Evolutionary conservation across 306 rosid species (phyloP).

Genomic region (Dryas drummondii): DNA sequence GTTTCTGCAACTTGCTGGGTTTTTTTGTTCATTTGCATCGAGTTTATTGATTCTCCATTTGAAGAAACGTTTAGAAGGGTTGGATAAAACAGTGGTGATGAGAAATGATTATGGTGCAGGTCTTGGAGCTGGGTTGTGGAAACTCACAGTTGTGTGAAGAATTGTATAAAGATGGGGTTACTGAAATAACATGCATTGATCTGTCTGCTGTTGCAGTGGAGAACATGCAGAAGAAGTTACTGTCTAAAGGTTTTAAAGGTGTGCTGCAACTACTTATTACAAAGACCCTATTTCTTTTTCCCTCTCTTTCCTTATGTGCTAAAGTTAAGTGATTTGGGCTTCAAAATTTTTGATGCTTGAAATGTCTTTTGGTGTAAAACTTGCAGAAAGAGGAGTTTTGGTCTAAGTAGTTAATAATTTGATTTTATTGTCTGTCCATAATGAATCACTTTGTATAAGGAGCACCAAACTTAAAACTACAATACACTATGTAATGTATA

Average conservation of each 20-base stretch:
- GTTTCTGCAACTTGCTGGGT: background rate
- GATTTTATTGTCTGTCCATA: too few relatives aligned
- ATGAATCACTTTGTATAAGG: background rate
- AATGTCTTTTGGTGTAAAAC: background rate
- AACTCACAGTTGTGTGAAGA: slow-evolving; percentile 80
- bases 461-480: background rate
- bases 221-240: slow-evolving; percentile 66
- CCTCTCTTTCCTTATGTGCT: background rate
- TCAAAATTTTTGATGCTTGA: background rate
- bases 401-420: background rate
- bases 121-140: slow-evolving; percentile 92
- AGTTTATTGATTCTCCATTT: background rate
- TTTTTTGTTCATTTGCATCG: background rate
- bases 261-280: slow-evolving; percentile 7
- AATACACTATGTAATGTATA: too few relatives aligned
- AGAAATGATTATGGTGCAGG: slow-evolving; percentile 38
- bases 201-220: slow-evolving; percentile 78
- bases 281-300: background rate
- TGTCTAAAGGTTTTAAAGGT: slow-evolving; percentile 65
- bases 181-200: slow-evolving; percentile 79
- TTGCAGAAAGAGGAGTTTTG: background rate
- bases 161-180: slow-evolving; percentile 68
- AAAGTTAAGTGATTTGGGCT: background rate
- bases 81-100: slow-evolving; percentile 17
- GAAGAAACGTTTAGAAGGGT: background rate